Evolutionary conservation across 441 rosid genomes (phyloP).

Genomic region (Adansonia gregorii): DNA sequence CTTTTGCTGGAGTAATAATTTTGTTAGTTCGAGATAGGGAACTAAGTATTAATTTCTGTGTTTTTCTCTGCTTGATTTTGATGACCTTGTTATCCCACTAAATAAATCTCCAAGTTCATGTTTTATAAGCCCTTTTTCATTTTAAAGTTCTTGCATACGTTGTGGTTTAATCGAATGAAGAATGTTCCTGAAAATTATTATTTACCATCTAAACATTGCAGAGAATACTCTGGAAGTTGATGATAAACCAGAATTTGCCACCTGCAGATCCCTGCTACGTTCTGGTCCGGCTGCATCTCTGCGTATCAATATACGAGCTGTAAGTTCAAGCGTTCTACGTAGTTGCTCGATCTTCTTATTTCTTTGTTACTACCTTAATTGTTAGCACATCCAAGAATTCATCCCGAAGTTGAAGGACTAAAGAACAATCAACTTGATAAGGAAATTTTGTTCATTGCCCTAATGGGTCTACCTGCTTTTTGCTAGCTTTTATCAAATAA

Average conservation of each 20-base stretch:
- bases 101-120: no score
- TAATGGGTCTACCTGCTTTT: background rate
- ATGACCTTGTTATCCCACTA: background rate
- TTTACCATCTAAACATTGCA: slow-evolving; percentile 30
- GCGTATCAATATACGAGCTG: slow-evolving; percentile 74
- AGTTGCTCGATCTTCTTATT: slow-evolving; percentile 14
- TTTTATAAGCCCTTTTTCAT: no score
- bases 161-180: slow-evolving; percentile 12
- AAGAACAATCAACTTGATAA: background rate
- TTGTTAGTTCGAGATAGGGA: background rate
- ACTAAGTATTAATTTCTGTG: background rate
- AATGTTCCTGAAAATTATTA: background rate
- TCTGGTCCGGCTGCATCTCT: slow-evolving; percentile 81
- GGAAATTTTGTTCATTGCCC: background rate
- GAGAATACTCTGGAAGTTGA: slow-evolving; percentile 57
- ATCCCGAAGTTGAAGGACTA: background rate
- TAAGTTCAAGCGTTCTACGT: slow-evolving; percentile 40
- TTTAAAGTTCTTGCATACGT: background rate
- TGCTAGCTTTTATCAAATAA: background rate
- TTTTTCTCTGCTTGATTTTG: background rate
- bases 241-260: slow-evolving; percentile 65
- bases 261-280: slow-evolving; percentile 57
- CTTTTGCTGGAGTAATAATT: background rate
- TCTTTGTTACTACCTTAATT: background rate
- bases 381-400: background rate